Conservation (phyloP, 352 stramenopile genomes). For the Pythium chondricola region DNA sequence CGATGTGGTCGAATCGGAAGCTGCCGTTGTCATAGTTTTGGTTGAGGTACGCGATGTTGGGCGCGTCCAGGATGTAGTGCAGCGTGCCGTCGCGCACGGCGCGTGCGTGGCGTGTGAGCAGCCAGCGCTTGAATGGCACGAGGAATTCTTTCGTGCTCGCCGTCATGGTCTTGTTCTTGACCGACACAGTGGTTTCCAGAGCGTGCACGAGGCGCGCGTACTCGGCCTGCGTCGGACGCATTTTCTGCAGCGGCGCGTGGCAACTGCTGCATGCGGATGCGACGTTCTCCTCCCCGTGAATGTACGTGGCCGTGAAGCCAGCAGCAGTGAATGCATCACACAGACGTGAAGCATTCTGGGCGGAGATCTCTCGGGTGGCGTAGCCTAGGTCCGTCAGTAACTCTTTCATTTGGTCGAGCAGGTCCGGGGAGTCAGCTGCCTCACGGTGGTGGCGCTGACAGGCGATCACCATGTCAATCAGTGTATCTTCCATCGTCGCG, state of each 20-base stretch:
- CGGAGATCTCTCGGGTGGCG: slow-evolving; percentile 47
- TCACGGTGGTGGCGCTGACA: slow-evolving; percentile 28
- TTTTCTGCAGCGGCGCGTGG: slow-evolving; percentile 35
- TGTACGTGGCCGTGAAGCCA: slow-evolving; percentile 26
- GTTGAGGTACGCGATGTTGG: slow-evolving; percentile 98
- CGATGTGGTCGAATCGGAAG: slow-evolving; percentile 95
- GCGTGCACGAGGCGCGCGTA: slow-evolving; percentile 37
- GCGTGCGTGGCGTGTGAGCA: slow-evolving; percentile 29
- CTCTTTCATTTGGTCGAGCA: slow-evolving; percentile 49
- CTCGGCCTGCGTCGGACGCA: slow-evolving; percentile 32
- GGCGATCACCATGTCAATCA: slow-evolving; percentile 61
- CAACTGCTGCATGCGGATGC: slow-evolving; percentile 33
- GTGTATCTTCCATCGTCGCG: slow-evolving; percentile 58
- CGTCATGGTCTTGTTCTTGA: slow-evolving; percentile 32
- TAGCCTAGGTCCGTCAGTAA: slow-evolving; percentile 52
- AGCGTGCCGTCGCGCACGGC: slow-evolving; percentile 22
- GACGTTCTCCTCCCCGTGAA: slow-evolving; percentile 38
- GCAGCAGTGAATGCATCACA: slow-evolving; percentile 31
- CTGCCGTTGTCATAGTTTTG: slow-evolving; percentile 91
- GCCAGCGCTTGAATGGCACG: slow-evolving; percentile 59
- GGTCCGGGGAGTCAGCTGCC: slow-evolving; percentile 5
- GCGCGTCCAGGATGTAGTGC: slow-evolving; percentile 93
- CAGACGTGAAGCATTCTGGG: slow-evolving; percentile 35
- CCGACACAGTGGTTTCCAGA: slow-evolving; percentile 44
- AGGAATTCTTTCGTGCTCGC: slow-evolving; percentile 42